Conservation (phyloP, 78 protist genomes). For the Dictyostelium discoideum region DNA sequence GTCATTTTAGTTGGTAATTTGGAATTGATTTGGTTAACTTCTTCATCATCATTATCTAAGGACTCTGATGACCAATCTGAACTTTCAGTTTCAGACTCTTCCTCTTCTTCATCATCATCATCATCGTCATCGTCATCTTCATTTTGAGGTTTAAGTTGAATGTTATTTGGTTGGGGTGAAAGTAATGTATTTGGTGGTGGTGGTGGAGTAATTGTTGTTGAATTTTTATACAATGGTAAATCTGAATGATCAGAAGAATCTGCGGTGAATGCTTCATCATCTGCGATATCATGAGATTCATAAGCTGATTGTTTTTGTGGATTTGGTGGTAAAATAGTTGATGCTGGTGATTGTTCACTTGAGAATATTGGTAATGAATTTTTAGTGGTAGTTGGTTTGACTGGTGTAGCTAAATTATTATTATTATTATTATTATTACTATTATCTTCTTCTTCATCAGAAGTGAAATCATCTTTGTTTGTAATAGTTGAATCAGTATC, state of each 20-base stretch:
- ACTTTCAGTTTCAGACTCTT: neutral
- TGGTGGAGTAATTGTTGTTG: neutral
- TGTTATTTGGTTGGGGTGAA: neutral
- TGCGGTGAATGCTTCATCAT: constrained; percentile 22
- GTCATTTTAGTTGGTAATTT: constrained; percentile 9
- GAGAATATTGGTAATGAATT: constrained; percentile 6
- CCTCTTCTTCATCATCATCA: neutral
- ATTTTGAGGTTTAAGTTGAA: neutral
- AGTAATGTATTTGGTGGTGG: neutral
- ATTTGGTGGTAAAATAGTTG: constrained; percentile 11
- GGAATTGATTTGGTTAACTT: neutral
- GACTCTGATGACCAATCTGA: constrained; percentile 41
- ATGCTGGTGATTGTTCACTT: constrained; percentile 31
- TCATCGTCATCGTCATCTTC: neutral
- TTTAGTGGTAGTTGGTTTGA: neutral
- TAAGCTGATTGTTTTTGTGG: neutral
- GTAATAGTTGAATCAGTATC: neutral
- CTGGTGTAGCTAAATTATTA: neutral
- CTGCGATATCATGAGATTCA: neutral
- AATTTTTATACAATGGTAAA: constrained; percentile 4
- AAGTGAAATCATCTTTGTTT: constrained; percentile 44
- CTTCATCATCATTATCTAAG: neutral
- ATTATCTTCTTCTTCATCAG: constrained; percentile 16
- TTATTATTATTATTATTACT: neutral
- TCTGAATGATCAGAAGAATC: neutral